Base-by-base conservation (phyloP, 1,139 yeast species). In the Magnusiomyces tetraspermus region DNA sequence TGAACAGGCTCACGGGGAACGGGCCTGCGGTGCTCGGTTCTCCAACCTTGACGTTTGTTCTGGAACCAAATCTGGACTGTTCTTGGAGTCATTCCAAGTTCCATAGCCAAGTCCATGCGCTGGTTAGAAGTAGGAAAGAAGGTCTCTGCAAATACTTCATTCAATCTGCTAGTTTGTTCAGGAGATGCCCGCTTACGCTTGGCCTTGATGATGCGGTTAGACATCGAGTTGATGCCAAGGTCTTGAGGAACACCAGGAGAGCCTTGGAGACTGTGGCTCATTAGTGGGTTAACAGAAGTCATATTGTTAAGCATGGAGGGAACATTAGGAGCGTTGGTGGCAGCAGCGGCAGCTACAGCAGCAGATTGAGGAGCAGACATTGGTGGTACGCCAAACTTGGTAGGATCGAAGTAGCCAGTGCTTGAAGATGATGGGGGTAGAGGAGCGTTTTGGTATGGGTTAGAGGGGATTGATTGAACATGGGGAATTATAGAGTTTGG, bases 31-130 rank as follows among this genome's bases (percentile, higher is more conserved):
- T 65, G 64, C 50, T 67, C 70, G 3, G 69, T 61, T 33, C 68
- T 55, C 67, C 69, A 67, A 23, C 69, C 69, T 55, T 68, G 72
- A 6, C 72, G 61, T 38, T 66, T 61, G 57, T 69, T 69, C 55
- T 69, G 72, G 55, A 69, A 69, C 72, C 72, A 69, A 37, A 69
- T 69, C 57, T 69, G 72, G 4, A 69, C 72, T 2, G 71, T 66
- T 24, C 72, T 58, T 4, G 72, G 71, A 1, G 71, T 66, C 72
- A 68, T 69, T n/a, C 68, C 69, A 19, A 69, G 64, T 57, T 69
- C 72, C 46, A 60, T 54, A 10, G 72, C 71, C 44, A 69, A 60
- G 37, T 61, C 63, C 46, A 66, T 58, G 13, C 72, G 63, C 51
- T 60, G 63, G 51, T 68, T 71, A 3, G 69, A 63, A 10, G 71